These are phyloP conservation scores for Urochloa ruziziensis DNA, from an alignment of 176 grass and related monocot species.

Conservation along the genomic window DNA sequence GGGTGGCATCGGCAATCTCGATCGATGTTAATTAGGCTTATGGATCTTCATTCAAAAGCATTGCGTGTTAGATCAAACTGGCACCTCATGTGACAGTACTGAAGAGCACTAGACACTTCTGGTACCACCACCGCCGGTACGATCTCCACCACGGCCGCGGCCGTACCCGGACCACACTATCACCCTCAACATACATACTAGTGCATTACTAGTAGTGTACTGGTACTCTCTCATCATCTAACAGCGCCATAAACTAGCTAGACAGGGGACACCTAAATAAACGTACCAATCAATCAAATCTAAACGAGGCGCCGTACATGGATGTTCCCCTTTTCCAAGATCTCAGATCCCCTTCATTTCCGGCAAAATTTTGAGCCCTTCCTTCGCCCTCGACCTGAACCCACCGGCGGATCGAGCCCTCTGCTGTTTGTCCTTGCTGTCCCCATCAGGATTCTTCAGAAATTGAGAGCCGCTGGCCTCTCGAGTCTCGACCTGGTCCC, in stretches of 20 bases:
- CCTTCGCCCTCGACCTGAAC: no score
- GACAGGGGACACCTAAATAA: not conserved
- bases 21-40: not conserved
- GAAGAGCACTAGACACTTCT: not conserved
- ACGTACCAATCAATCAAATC: not conserved
- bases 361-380: not conserved
- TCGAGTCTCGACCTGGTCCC: not conserved
- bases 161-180: not conserved
- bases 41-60: not conserved
- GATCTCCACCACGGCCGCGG: no score
- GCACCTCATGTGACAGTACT: not conserved
- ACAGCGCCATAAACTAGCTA: not conserved
- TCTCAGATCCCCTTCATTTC: slow-evolving; percentile 31
- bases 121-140: not conserved
- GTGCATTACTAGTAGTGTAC: not conserved
- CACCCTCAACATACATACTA: not conserved
- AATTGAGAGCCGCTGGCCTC: not conserved
- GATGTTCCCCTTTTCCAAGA: not conserved
- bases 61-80: not conserved
- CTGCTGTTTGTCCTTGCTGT: not conserved
- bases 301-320: not conserved
- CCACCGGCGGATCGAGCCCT: not conserved
- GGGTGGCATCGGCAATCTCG: not conserved
- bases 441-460: not conserved
- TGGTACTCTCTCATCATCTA: no score